These are phyloP conservation scores for Lepidium africanum DNA, from an alignment of 345 rosid species.

Conservation along the genomic window DNA sequence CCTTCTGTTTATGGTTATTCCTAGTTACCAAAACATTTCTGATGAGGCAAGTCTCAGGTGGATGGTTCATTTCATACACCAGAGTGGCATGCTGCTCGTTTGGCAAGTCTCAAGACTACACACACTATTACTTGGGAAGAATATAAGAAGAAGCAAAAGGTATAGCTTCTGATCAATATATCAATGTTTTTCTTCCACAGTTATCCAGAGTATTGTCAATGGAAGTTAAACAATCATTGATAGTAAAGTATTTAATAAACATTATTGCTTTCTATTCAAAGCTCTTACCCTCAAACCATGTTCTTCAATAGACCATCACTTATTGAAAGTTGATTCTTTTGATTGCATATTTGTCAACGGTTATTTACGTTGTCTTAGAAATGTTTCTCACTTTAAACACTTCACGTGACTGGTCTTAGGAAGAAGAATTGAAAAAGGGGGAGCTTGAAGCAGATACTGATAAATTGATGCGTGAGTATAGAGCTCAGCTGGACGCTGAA, in stretches of 20 bases:
- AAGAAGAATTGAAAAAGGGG: conserved; percentile 77
- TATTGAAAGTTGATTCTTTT: conserved; percentile 4
- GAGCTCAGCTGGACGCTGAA: conserved; percentile 97
- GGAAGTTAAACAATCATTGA: not conserved
- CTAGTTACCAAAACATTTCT: conserved; percentile 48
- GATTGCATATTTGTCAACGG: not conserved
- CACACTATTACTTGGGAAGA: conserved; percentile 94
- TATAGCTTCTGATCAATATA: conserved; percentile 1
- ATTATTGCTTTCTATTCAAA: not conserved
- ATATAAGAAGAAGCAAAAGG: conserved; percentile 81
- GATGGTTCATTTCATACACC: conserved; percentile 99
- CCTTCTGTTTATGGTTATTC: not conserved
- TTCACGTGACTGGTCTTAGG: conserved; percentile 36
- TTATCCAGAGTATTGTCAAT: too few relatives aligned
- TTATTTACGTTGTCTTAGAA: not conserved
- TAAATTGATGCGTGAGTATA: conserved; percentile 92
- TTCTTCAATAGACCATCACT: not conserved
- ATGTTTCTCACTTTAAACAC: not conserved
- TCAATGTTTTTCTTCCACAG: not conserved
- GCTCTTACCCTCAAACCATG: not conserved
- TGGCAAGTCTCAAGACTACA: conserved; percentile 91
- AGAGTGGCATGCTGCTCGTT: conserved; percentile 99
- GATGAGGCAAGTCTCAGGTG: conserved; percentile 97
- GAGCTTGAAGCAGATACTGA: conserved; percentile 85
- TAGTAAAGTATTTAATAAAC: not conserved